A percentile compares a stretch with the other conserved stretches of the same genome.
Evolutionary conservation across 495 filamentous ascomycete genomes (phyloP).

Genomic region (Mytilinidion resinicola): DNA sequence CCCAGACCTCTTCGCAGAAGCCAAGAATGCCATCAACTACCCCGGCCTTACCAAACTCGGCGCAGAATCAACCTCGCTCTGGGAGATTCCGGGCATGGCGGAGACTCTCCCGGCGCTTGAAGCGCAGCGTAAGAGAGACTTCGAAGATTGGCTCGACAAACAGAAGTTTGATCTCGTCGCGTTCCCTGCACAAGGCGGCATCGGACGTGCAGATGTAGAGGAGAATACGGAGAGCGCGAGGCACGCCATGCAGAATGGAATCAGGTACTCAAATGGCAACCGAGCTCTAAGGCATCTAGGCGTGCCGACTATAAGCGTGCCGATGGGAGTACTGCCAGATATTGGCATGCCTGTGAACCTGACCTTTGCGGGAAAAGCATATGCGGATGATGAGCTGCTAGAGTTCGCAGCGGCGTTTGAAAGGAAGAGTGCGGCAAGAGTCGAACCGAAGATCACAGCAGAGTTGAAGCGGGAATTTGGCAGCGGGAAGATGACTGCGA

Average conservation of each 20-base stretch:
- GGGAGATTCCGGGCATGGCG: conserved; percentile 25
- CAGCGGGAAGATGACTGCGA: no score
- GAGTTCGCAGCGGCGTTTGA: conserved; percentile 34
- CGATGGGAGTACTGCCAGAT: conserved; percentile 28
- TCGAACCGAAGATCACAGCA: no score
- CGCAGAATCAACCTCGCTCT: conserved; percentile 8
- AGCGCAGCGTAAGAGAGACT: conserved; percentile 28
- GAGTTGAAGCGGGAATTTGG: no score
- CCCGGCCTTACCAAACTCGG: conserved; percentile 17
- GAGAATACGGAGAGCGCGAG: conserved; percentile 22
- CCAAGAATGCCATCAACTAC: conserved; percentile 29
- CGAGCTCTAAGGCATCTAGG: conserved; percentile 33
- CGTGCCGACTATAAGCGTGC: conserved; percentile 32
- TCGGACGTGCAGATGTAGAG: conserved; percentile 31
- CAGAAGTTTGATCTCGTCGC: conserved; percentile 25
- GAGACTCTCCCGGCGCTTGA: conserved; percentile 30
- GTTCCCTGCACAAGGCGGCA: conserved; percentile 34
- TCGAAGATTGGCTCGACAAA: conserved; percentile 33
- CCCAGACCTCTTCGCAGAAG: conserved; percentile 25
- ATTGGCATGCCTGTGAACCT: conserved; percentile 34
- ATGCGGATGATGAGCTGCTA: conserved; percentile 30
- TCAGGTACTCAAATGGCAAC: conserved; percentile 36
- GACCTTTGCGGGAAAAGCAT: conserved; percentile 33
- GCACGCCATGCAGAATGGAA: conserved; percentile 30
- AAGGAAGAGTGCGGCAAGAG: conserved; percentile 9